Evolutionary conservation across 2,329 filamentous ascomycete species (phyloP).

Genomic region (Dryadomyces quercivorus): DNA sequence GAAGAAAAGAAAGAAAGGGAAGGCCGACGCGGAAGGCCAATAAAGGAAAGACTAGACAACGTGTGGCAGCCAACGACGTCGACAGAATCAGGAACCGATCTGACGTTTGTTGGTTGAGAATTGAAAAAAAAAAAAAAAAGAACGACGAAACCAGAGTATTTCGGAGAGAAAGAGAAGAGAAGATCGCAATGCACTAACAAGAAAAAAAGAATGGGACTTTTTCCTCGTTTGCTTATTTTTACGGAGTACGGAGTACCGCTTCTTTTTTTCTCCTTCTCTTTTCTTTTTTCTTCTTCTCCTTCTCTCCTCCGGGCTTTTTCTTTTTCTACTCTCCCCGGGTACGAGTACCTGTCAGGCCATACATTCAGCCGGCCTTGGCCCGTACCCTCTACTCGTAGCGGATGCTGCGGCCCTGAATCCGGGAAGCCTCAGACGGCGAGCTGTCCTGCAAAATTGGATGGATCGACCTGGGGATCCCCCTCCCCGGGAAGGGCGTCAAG

Average conservation of each 20-base stretch:
- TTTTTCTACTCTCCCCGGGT: neutral
- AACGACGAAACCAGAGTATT: neutral
- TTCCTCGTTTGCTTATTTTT: neutral
- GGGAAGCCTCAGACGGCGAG: neutral
- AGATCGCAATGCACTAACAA: neutral
- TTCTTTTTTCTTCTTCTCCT: neutral
- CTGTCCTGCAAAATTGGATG: neutral
- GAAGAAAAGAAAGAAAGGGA: neutral
- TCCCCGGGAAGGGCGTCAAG: too few species aligned
- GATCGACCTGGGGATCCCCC: neutral
- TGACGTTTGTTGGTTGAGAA: too few species aligned
- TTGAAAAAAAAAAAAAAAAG: neutral
- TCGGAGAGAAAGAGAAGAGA: too few species aligned
- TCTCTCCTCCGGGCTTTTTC: too few species aligned
- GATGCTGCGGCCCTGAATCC: too few species aligned
- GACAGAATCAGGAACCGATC: too few species aligned
- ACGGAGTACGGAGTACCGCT: too few species aligned
- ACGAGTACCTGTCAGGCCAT: too few species aligned
- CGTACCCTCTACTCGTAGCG: too few species aligned
- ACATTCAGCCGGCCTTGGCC: too few species aligned
- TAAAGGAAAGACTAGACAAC: neutral
- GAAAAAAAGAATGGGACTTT: neutral
- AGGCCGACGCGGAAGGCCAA: neutral
- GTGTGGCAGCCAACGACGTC: too few species aligned
- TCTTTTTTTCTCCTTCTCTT: neutral